These are phyloP conservation scores for Fusarium citri DNA, from an alignment of 2,329 filamentous ascomycete genomes.

Conservation along the genomic window DNA sequence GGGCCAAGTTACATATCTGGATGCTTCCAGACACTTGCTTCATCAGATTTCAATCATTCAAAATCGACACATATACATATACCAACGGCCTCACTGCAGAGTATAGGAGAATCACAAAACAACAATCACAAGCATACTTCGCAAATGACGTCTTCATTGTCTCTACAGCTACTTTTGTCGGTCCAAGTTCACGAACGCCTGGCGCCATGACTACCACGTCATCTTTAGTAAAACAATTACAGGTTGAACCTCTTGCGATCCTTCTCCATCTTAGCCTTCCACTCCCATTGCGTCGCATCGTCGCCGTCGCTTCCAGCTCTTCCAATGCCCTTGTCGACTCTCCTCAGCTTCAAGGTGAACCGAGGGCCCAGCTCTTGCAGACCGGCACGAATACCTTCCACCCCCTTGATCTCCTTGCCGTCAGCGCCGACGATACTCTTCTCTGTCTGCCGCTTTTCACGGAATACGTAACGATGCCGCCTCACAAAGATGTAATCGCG, in stretches of 20 bases:
- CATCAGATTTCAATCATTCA: neutral
- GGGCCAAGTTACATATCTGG: neutral
- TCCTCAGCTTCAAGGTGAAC: slow-evolving; percentile 82
- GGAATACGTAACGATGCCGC: slow-evolving; percentile 90
- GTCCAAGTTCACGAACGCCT: slow-evolving; percentile 31
- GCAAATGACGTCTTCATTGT: neutral
- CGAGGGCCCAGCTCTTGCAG: slow-evolving; percentile 88
- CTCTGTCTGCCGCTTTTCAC: slow-evolving; percentile 87
- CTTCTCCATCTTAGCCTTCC: slow-evolving; percentile 97
- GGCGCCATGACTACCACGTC: slow-evolving; percentile 10
- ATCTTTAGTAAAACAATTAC: slow-evolving; percentile 55
- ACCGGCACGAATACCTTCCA: slow-evolving; percentile 86
- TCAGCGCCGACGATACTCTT: slow-evolving; percentile 86
- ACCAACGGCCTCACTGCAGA: neutral
- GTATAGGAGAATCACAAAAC: neutral
- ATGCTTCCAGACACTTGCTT: neutral
- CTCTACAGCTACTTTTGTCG: slow-evolving; percentile 5
- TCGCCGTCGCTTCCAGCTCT: slow-evolving; percentile 74
- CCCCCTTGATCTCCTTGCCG: slow-evolving; percentile 84
- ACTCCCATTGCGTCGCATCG: slow-evolving; percentile 90
- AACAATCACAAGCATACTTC: neutral
- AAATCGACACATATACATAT: neutral
- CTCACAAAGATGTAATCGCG: slow-evolving; percentile 96
- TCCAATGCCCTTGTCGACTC: slow-evolving; percentile 89
- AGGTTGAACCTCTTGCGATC: slow-evolving; percentile 92